Percentiles rank a stretch among this genome's conserved stretches.
Conservation (phyloP, 2,329 filamentous ascomycete genomes). For the Colletotrichum gigasporum region DNA sequence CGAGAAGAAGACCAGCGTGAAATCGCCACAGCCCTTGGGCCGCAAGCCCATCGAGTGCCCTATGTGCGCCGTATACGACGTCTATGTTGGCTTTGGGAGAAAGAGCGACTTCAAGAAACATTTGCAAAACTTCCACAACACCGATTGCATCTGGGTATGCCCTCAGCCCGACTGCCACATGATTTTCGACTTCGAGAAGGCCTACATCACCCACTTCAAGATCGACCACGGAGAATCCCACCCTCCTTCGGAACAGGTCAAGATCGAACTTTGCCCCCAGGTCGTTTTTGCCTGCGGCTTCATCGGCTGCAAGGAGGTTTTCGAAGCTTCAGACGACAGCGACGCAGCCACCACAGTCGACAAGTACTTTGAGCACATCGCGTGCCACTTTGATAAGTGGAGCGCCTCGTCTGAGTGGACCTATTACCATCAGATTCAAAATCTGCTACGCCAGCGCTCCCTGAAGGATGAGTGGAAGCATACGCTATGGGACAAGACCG, state of each 20-base stretch:
- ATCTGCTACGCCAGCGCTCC: conserved; percentile 52
- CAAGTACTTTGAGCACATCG: conserved; percentile 57
- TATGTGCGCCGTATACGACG: conserved; percentile 56
- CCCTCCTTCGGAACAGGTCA: conserved; percentile 49
- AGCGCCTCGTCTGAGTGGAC: conserved; percentile 45
- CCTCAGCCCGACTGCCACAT: conserved; percentile 51
- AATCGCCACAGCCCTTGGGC: background rate
- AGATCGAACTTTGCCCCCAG: conserved; percentile 52
- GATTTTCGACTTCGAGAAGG: conserved; percentile 55
- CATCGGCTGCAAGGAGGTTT: conserved; percentile 51
- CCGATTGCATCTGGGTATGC: conserved; percentile 54
- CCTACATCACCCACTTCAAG: conserved; percentile 55
- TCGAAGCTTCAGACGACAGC: conserved; percentile 48
- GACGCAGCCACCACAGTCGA: conserved; percentile 49
- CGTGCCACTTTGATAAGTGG: conserved; percentile 52
- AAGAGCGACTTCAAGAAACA: conserved; percentile 61
- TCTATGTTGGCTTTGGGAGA: conserved; percentile 54
- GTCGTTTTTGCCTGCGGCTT: conserved; percentile 57
- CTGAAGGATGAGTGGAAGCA: conserved; percentile 56
- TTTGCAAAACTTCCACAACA: conserved; percentile 56
- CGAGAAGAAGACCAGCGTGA: conserved; percentile 44
- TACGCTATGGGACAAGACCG: conserved; percentile 55
- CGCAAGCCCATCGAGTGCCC: conserved; percentile 47
- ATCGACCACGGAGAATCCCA: conserved; percentile 44
- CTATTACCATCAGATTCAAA: conserved; percentile 53